A percentile compares a stretch with the other conserved stretches of the same genome.
phyloP scores from a whole-genome alignment of 345 rosid genomes.

The Carallia pectinifolia region DNA sequence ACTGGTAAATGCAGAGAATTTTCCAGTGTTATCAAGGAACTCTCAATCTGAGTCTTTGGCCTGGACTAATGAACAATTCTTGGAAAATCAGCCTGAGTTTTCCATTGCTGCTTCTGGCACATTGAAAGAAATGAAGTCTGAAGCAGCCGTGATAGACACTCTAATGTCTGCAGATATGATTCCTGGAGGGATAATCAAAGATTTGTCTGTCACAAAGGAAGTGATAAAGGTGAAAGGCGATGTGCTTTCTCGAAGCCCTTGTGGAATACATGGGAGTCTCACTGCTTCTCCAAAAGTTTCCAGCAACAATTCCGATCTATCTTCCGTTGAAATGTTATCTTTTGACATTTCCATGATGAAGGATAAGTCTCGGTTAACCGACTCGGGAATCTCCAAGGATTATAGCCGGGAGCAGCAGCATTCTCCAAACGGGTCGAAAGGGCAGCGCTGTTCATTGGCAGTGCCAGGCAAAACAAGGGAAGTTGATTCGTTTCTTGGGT shows the following conservation, averaged over 20 bases:
- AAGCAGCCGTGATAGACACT: slow-evolving; percentile 13
- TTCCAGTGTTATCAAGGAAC: slow-evolving; percentile 39
- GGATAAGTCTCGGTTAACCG: slow-evolving; percentile 19
- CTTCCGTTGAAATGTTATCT: slow-evolving; percentile 46
- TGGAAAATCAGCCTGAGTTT: slow-evolving; percentile 18
- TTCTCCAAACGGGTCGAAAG: slow-evolving; percentile 31
- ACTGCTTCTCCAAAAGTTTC: slow-evolving; percentile 26
- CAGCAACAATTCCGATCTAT: slow-evolving; percentile 22
- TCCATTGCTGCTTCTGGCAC: slow-evolving; percentile 18
- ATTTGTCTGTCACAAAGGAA: background rate
- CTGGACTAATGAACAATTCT: slow-evolving; percentile 10
- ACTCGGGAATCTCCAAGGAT: slow-evolving; percentile 18
- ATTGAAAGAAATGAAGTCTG: slow-evolving; percentile 8
- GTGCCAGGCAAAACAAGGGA: slow-evolving; percentile 39
- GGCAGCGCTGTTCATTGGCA: slow-evolving; percentile 28
- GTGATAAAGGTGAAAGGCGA: slow-evolving; percentile 9
- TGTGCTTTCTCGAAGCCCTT: slow-evolving; percentile 18
- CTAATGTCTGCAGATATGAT: slow-evolving; percentile 25
- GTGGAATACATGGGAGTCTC: slow-evolving; percentile 18
- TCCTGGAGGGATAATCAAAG: slow-evolving; percentile 22
- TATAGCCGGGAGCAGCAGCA: slow-evolving; percentile 25
- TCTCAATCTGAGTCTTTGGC: slow-evolving; percentile 14
- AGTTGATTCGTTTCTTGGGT: slow-evolving; percentile 64
- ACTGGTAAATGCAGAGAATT: slow-evolving; percentile 61
- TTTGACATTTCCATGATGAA: slow-evolving; percentile 65